phyloP scores from a whole-genome alignment of 2,329 filamentous ascomycete species.

The Aspergillus oerlinghausenensis region DNA sequence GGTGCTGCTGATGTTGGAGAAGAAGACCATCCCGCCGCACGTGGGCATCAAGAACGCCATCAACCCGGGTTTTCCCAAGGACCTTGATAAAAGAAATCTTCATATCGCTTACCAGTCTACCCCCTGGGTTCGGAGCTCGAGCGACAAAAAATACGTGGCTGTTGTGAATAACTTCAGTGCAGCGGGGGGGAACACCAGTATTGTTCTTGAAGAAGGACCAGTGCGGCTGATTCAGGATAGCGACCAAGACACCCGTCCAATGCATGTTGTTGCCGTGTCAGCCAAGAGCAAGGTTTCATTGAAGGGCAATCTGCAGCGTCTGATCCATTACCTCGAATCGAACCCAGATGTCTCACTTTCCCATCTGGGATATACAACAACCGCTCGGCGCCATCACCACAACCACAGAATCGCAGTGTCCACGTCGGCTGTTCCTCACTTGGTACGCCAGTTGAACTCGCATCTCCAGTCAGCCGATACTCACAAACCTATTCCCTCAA shows the following conservation, averaged over 20 bases:
- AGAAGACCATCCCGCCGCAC: constrained; percentile 61
- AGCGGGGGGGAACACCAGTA: constrained; percentile 54
- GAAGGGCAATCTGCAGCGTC: constrained; percentile 49
- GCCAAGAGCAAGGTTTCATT: constrained; percentile 49
- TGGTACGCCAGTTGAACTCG: no score
- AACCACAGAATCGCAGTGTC: constrained; percentile 7
- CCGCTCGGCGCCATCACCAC: constrained; percentile 46
- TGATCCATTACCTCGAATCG: constrained; percentile 41
- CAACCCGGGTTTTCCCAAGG: constrained; percentile 28
- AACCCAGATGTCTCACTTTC: constrained; percentile 42
- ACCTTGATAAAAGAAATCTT: constrained; percentile 26
- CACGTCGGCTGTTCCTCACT: no score
- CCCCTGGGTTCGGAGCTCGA: constrained; percentile 17
- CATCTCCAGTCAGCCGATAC: no score
- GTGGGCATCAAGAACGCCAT: constrained; percentile 56
- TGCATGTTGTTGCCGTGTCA: constrained; percentile 53
- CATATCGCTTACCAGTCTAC: constrained; percentile 41
- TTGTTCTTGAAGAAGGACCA: constrained; percentile 40
- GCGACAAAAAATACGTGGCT: constrained; percentile 39
- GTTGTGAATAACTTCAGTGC: constrained; percentile 56
- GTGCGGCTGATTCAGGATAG: constrained; percentile 53
- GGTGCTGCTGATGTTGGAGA: constrained; percentile 60
- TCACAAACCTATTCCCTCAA: no score
- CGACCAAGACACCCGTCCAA: constrained; percentile 42
- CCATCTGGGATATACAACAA: constrained; percentile 61